Evolutionary conservation across 768 basidiomycete species (phyloP).

Genomic region (Russula ochroleuca): DNA sequence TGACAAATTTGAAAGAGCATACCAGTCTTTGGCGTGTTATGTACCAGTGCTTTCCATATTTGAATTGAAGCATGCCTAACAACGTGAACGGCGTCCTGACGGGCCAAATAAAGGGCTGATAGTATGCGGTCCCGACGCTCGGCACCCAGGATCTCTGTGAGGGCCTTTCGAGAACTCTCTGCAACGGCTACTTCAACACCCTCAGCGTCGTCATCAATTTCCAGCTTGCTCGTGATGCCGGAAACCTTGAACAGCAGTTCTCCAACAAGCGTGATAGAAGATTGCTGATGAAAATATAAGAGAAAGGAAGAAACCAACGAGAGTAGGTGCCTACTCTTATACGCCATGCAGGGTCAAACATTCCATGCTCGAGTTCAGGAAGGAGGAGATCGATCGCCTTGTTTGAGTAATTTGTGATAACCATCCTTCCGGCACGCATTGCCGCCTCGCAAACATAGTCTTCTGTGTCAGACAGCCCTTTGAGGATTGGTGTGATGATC

Average conservation of each 20-base stretch:
- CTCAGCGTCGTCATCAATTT: slow-evolving; percentile 77
- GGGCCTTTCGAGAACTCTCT: slow-evolving; percentile 79
- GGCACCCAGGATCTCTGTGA: slow-evolving; percentile 81
- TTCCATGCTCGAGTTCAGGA: slow-evolving; percentile 89
- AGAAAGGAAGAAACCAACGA: not conserved
- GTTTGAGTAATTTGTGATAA: slow-evolving; percentile 88
- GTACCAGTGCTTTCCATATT: slow-evolving; percentile 97
- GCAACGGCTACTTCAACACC: slow-evolving; percentile 59
- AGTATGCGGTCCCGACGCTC: slow-evolving; percentile 90
- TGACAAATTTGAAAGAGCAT: slow-evolving; percentile 22
- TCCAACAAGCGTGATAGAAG: slow-evolving; percentile 92
- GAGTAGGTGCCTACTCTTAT: slow-evolving; percentile 63
- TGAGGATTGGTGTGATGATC: slow-evolving; percentile 89
- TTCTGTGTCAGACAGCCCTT: slow-evolving; percentile 86
- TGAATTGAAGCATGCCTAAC: slow-evolving; percentile 90
- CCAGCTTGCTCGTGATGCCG: slow-evolving; percentile 87
- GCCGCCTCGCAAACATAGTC: slow-evolving; percentile 96
- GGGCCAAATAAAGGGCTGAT: slow-evolving; percentile 84
- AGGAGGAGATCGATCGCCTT: slow-evolving; percentile 91
- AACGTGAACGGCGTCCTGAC: slow-evolving; percentile 85
- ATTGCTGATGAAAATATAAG: slow-evolving; percentile 56
- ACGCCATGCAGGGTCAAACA: slow-evolving; percentile 94
- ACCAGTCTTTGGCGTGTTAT: slow-evolving; percentile 92
- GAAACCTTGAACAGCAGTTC: slow-evolving; percentile 95
- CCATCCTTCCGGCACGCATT: slow-evolving; percentile 98